Conservation (phyloP, 345 rosid genomes). For the Euclidium syriacum region DNA sequence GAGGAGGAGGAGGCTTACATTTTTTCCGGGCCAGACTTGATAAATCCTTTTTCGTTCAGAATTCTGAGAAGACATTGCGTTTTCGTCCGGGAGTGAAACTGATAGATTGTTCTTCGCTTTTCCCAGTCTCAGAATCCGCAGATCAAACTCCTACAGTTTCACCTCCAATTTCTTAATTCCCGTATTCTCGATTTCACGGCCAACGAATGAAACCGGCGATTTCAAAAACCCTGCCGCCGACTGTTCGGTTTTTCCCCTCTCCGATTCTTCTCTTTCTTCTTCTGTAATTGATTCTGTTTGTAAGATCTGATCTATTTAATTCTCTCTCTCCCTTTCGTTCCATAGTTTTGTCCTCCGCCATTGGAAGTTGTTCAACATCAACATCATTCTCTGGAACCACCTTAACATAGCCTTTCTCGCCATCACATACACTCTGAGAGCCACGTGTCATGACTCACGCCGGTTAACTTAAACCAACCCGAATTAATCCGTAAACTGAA, state of each 20-base stretch:
- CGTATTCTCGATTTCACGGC: neutral
- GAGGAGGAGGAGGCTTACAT: constrained; percentile 35
- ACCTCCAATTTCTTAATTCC: neutral
- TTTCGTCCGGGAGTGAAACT: neutral
- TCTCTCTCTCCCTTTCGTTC: neutral
- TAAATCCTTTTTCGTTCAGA: constrained; percentile 44
- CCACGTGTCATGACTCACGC: constrained; percentile 14
- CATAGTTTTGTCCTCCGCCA: constrained; percentile 25
- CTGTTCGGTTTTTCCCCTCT: neutral
- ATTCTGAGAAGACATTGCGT: constrained; percentile 15
- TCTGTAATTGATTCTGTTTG: constrained; percentile 7
- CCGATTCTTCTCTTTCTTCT: neutral
- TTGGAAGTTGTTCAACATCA: constrained; percentile 18
- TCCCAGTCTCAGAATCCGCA: neutral
- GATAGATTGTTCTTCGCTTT: neutral
- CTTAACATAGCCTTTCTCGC: constrained; percentile 25
- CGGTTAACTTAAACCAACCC: neutral
- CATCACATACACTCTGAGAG: neutral
- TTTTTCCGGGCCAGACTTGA: constrained; percentile 87
- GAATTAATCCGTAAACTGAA: neutral
- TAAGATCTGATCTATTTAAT: neutral
- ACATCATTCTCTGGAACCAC: constrained; percentile 21
- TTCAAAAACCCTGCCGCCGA: neutral
- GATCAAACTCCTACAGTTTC: neutral
- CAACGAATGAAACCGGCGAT: constrained; percentile 5